Evolutionary conservation across 148 eudicot genomes (phyloP).

Genomic region (Camellia granthamiana): DNA sequence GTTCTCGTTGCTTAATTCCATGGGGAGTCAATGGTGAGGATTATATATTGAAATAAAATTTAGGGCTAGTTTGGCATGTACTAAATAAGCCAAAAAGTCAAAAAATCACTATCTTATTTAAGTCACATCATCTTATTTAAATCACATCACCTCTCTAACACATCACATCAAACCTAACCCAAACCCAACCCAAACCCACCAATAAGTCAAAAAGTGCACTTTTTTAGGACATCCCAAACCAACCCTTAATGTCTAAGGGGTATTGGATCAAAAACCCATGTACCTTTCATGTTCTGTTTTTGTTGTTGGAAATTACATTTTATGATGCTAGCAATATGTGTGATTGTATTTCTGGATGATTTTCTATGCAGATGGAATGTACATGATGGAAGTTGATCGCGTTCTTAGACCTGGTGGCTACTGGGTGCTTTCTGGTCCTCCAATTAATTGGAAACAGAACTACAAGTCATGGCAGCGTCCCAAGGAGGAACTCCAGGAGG

Average conservation of each 20-base stretch:
- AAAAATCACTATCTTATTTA: no score
- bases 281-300: background rate
- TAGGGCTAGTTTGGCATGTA: no score
- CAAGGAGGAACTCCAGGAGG: slow-evolving; percentile 72
- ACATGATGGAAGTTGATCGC: slow-evolving; percentile 95
- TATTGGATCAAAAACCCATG: background rate
- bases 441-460: slow-evolving; percentile 82
- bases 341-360: slow-evolving; percentile 1
- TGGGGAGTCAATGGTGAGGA: slow-evolving; percentile 66
- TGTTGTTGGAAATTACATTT: background rate
- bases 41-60: background rate
- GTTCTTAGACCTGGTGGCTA: slow-evolving; percentile 97
- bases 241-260: background rate
- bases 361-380: slow-evolving; percentile 63
- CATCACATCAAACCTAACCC: no score
- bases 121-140: no score
- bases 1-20: slow-evolving; percentile 76
- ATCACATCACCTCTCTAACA: no score
- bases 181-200: no score
- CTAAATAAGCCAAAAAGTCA: no score
- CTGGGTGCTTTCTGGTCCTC: slow-evolving; percentile 99
- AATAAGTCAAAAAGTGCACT: no score
- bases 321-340: background rate
- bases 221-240: no score
- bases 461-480: slow-evolving; percentile 83